phyloP scores from a whole-genome alignment of 1,139 yeast genomes.

The Diutina scorzettiae region DNA sequence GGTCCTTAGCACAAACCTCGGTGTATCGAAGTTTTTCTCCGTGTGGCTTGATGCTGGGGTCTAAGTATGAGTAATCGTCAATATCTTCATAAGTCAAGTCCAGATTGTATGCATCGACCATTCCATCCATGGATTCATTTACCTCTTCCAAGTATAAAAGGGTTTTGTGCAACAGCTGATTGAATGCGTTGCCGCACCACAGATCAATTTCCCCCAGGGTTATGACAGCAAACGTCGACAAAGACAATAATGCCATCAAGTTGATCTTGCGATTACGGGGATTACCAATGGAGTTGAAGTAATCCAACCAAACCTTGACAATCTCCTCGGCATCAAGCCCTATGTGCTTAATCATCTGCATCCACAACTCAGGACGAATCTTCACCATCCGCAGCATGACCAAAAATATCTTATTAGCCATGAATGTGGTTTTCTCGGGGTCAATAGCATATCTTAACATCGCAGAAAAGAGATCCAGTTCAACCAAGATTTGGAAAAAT shows the following conservation, averaged over 20 bases:
- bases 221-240: conserved; percentile 17
- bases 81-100: conserved; percentile 43
- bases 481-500: conserved; percentile 25
- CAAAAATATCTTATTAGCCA: conserved; percentile 38
- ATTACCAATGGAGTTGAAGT: conserved; percentile 43
- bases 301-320: conserved; percentile 22
- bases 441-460: conserved; percentile 36
- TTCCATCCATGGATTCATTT: conserved; percentile 48
- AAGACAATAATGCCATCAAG: conserved; percentile 44
- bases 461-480: conserved; percentile 35
- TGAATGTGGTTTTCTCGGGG: conserved; percentile 36
- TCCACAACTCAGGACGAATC: conserved; percentile 33
- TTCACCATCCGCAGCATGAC: conserved; percentile 44
- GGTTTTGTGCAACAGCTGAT: conserved; percentile 28
- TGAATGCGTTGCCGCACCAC: conserved; percentile 6
- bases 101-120: conserved; percentile 50
- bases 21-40: conserved; percentile 50
- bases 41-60: conserved; percentile 36
- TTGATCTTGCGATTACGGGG: conserved; percentile 58
- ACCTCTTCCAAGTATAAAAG: conserved; percentile 63
- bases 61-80: conserved; percentile 35
- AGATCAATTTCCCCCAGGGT: not conserved
- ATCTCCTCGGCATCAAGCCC: conserved; percentile 17
- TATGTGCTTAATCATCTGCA: conserved; percentile 23
- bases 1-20: conserved; percentile 38